These are phyloP conservation scores for Lasiosphaeris hirsuta DNA, from an alignment of 495 filamentous ascomycete species.

Conservation along the genomic window DNA sequence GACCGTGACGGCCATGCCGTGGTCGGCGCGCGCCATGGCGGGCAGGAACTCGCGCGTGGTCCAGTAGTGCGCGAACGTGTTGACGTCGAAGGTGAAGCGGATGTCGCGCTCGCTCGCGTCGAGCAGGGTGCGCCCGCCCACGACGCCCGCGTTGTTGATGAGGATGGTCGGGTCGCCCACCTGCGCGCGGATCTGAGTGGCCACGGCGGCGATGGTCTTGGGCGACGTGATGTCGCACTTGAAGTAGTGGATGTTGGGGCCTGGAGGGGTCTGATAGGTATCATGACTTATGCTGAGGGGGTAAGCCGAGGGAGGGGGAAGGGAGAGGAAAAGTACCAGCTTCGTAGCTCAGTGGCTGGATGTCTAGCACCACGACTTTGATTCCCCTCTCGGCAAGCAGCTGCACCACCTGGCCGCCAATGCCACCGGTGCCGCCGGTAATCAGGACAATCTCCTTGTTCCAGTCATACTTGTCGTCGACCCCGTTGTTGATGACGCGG, in stretches of 20 bases:
- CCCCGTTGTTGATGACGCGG: slow-evolving; percentile 59
- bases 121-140: slow-evolving; percentile 59
- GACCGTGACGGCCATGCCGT: slow-evolving; percentile 74
- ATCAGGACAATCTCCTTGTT: slow-evolving; percentile 65
- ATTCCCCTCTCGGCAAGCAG: slow-evolving; percentile 56
- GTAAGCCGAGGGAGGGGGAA: no score
- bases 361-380: slow-evolving; percentile 68
- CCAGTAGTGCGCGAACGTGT: slow-evolving; percentile 66
- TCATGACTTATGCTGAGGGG: no score
- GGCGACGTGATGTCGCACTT: slow-evolving; percentile 62
- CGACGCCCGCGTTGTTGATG: slow-evolving; percentile 73
- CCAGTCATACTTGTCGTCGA: slow-evolving; percentile 63
- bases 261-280: neutral
- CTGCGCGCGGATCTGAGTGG: slow-evolving; percentile 46
- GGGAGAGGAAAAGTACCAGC: slow-evolving; percentile 40
- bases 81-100: slow-evolving; percentile 67
- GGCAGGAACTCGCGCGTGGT: slow-evolving; percentile 65
- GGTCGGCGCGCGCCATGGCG: slow-evolving; percentile 57
- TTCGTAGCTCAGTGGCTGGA: slow-evolving; percentile 55
- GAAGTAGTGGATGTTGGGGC: slow-evolving; percentile 55
- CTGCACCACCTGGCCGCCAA: slow-evolving; percentile 60
- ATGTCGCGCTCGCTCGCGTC: slow-evolving; percentile 53
- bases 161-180: slow-evolving; percentile 66
- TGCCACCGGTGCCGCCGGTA: slow-evolving; percentile 68
- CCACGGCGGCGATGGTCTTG: slow-evolving; percentile 44